These are phyloP conservation scores for Neoascochyta sp. DNA, from an alignment of 2,329 filamentous ascomycete species.

Conservation along the genomic window DNA sequence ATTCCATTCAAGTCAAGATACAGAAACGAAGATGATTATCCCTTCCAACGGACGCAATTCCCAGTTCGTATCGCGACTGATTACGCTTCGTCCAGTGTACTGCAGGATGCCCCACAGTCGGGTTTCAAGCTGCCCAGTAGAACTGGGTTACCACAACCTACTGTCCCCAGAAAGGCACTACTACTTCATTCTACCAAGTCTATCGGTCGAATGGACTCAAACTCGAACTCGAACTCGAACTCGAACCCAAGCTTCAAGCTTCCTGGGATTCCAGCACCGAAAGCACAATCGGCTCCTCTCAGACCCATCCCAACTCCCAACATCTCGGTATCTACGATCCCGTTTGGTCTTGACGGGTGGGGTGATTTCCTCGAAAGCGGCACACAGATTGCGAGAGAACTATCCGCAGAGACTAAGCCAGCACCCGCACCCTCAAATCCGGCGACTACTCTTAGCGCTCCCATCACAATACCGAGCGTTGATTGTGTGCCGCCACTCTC, in stretches of 20 bases:
- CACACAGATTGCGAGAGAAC: conserved; percentile 46
- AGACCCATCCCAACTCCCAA: conserved; percentile 1
- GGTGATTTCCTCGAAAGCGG: conserved; percentile 45
- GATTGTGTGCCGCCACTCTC: conserved; percentile 31
- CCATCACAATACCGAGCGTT: no score
- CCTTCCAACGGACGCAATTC: conserved; percentile 31
- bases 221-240: conserved; percentile 5
- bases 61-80: conserved; percentile 30
- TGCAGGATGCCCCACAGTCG: conserved; percentile 9
- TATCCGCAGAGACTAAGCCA: conserved; percentile 20
- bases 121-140: conserved; percentile 22
- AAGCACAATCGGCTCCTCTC: conserved; percentile 1
- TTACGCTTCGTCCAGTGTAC: conserved; percentile 1
- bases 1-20: conserved; percentile 27
- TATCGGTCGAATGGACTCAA: no score
- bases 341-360: conserved; percentile 22
- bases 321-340: not conserved
- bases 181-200: conserved; percentile 2
- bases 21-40: conserved; percentile 22
- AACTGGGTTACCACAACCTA: conserved; percentile 6
- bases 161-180: conserved; percentile 8
- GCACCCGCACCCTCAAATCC: not conserved
- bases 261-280: conserved; percentile 25
- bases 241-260: conserved; percentile 23
- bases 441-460: not conserved